Conservation (phyloP, 2,329 filamentous ascomycete species). For the Colletotrichum sp. region DNA sequence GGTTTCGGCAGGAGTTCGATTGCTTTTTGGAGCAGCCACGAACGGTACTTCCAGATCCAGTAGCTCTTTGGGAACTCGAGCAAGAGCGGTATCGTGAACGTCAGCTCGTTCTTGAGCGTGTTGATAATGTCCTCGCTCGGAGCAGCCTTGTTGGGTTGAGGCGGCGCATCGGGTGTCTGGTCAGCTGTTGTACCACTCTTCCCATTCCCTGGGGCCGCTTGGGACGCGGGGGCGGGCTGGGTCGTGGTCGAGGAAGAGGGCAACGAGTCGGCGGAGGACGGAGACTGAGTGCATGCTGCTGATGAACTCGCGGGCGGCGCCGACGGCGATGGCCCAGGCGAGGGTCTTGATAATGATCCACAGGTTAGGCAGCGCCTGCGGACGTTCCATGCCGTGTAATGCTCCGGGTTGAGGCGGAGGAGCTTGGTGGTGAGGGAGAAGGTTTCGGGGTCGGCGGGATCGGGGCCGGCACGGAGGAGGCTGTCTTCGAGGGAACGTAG, state of each 20-base stretch:
- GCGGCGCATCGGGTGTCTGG: constrained; percentile 30
- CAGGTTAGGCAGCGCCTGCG: constrained; percentile 74
- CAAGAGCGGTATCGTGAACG: constrained; percentile 84
- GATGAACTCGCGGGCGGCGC: constrained; percentile 59
- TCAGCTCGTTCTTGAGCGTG: constrained; percentile 70
- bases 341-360: constrained; percentile 61
- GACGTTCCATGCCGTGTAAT: constrained; percentile 91
- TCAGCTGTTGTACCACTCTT: constrained; percentile 61
- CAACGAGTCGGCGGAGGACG: constrained; percentile 66
- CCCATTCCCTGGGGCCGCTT: constrained; percentile 44
- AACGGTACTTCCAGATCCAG: constrained; percentile 98
- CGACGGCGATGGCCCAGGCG: constrained; percentile 57
- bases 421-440: constrained; percentile 76
- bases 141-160: neutral
- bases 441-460: constrained; percentile 44
- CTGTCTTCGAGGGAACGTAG: constrained; percentile 72
- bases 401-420: constrained; percentile 80
- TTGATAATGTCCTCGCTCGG: constrained; percentile 22
- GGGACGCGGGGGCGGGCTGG: constrained; percentile 51
- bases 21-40: constrained; percentile 81
- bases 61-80: constrained; percentile 94
- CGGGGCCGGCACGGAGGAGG: neutral
- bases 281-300: constrained; percentile 62
- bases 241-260: constrained; percentile 57
- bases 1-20: constrained; percentile 64